Conservation (phyloP, 495 filamentous ascomycete genomes). For the Tuber brumale region DNA sequence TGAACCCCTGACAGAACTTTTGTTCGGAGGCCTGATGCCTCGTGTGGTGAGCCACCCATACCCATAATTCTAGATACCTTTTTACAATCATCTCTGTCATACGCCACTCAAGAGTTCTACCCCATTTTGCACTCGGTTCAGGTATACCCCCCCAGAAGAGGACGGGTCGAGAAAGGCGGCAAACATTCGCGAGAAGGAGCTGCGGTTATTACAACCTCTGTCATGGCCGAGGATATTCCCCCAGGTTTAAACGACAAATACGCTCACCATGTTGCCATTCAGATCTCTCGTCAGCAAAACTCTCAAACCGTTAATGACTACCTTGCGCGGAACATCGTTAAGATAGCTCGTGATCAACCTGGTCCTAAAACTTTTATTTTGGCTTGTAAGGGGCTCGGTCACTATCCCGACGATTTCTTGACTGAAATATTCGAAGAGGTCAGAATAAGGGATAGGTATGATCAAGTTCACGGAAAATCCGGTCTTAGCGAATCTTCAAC, state of each 20-base stretch:
- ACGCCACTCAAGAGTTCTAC: neutral
- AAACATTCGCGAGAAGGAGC: neutral
- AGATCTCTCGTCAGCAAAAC: conserved; percentile 27
- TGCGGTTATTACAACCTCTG: neutral
- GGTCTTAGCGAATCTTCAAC: conserved; percentile 6
- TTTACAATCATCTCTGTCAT: neutral
- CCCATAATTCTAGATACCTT: neutral
- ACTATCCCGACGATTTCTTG: conserved; percentile 38
- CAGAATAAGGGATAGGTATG: conserved; percentile 31
- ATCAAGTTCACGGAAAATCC: conserved; percentile 24
- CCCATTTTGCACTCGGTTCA: neutral
- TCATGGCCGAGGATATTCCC: conserved; percentile 35
- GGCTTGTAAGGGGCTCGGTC: conserved; percentile 39
- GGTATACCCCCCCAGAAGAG: neutral
- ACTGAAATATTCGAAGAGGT: conserved; percentile 37
- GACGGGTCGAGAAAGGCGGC: neutral
- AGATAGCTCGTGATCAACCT: conserved; percentile 40
- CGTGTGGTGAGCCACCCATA: neutral
- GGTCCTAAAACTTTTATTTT: conserved; percentile 41
- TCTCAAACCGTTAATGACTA: conserved; percentile 32
- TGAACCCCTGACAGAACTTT: neutral
- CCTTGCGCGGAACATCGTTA: conserved; percentile 40
- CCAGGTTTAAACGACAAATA: conserved; percentile 36
- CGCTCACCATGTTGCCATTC: conserved; percentile 30
- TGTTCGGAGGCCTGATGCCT: neutral